phyloP scores from a whole-genome alignment of 2,329 filamentous ascomycete genomes.

The Sarocladiaceae sp. region DNA sequence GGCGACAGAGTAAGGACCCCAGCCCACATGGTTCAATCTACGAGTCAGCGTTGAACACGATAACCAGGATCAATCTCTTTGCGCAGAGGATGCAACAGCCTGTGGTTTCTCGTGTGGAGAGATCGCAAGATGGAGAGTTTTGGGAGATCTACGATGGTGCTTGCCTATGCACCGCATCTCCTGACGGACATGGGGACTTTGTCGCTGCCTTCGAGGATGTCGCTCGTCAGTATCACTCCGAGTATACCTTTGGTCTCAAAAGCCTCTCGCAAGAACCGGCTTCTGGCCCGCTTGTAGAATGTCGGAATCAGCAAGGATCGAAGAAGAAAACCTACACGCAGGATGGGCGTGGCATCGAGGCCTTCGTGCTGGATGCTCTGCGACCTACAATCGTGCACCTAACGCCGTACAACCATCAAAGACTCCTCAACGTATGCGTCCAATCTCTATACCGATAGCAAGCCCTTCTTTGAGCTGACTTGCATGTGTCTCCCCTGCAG shows the following conservation, averaged over 20 bases:
- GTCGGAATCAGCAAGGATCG: background rate
- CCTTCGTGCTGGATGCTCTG: background rate
- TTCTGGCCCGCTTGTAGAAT: background rate
- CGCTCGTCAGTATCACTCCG: background rate
- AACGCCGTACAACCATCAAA: conserved; percentile 1
- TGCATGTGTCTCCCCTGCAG: too few species aligned
- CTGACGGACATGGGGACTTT: background rate
- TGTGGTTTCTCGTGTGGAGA: background rate
- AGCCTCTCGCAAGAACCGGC: background rate
- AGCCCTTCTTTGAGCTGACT: background rate
- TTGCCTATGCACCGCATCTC: background rate
- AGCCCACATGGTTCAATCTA: background rate
- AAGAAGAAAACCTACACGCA: background rate
- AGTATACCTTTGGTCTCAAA: conserved; percentile 2
- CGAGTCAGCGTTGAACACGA: background rate
- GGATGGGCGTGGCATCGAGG: background rate
- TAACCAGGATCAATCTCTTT: background rate
- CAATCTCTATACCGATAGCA: background rate
- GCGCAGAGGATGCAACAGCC: background rate
- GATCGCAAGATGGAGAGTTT: background rate
- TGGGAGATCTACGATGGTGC: background rate
- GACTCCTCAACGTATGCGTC: conserved; percentile 1
- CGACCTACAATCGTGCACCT: background rate
- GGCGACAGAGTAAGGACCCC: background rate
- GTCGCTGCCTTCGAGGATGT: background rate